Percentiles rank a stretch among this genome's conserved stretches.
These are phyloP conservation scores for Aegilops longissima DNA, from an alignment of 176 grass and related monocot species.

Conservation along the genomic window DNA sequence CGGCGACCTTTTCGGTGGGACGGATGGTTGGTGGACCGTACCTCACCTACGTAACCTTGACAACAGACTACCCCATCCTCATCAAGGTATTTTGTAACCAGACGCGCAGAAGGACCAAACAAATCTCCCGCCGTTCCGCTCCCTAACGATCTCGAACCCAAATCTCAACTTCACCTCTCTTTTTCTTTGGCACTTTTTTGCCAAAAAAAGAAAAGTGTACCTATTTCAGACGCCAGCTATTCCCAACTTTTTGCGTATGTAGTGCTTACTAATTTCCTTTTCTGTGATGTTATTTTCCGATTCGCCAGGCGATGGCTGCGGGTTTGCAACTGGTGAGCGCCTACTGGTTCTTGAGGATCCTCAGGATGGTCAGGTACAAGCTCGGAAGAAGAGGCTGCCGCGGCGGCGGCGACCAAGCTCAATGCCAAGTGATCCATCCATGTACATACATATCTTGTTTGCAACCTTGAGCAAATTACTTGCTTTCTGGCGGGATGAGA, in stretches of 20 bases:
- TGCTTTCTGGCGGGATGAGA: not conserved
- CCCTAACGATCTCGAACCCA: not conserved
- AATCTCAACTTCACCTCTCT: constrained; percentile 7
- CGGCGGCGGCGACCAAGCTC: not conserved
- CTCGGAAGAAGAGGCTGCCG: constrained; percentile 41
- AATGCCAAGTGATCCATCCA: not conserved
- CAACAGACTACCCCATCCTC: constrained; percentile 60
- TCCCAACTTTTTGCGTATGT: not conserved
- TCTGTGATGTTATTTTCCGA: not conserved
- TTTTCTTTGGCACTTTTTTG: too few relatives aligned
- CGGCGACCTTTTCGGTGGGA: constrained; percentile 68
- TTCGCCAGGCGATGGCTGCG: constrained; percentile 61
- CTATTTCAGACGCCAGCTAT: not conserved
- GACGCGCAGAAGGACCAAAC: not conserved
- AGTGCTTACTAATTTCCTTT: not conserved
- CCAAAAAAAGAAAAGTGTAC: too few relatives aligned
- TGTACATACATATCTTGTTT: not conserved
- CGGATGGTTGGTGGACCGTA: constrained; percentile 83
- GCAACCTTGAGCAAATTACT: not conserved
- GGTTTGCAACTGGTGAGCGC: constrained; percentile 82
- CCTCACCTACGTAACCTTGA: constrained; percentile 64
- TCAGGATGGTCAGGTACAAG: constrained; percentile 72
- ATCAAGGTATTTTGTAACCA: constrained; percentile 55
- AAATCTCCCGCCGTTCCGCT: not conserved
- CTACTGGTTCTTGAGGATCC: constrained; percentile 83